Percentiles rank a stretch among this genome's conserved stretches.
phyloP scores from a whole-genome alignment of 768 basidiomycete species.

The Trametes cinnabarina region DNA sequence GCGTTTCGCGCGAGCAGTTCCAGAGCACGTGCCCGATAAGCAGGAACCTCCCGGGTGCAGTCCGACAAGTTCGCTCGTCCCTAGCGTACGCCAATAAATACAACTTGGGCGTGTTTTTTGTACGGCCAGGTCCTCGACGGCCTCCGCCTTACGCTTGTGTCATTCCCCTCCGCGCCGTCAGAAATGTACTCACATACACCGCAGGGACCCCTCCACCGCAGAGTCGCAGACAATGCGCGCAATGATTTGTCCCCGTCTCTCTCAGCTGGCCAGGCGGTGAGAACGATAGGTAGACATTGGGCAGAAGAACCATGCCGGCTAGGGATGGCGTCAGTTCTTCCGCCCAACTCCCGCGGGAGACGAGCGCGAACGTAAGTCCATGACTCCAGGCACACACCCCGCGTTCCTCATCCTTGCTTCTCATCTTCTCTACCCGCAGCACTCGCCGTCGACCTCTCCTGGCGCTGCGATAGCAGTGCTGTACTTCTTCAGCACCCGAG shows the following conservation, averaged over 20 bases:
- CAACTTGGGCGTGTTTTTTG: too few species aligned
- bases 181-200: too few species aligned
- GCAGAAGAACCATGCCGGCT: neutral
- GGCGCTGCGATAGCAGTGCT: too few species aligned
- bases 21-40: conserved; percentile 10
- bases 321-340: neutral
- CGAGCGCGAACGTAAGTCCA: neutral
- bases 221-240: too few species aligned
- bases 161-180: neutral
- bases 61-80: too few species aligned
- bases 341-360: neutral
- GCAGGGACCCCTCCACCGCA: too few species aligned
- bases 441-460: neutral
- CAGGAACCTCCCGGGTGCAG: neutral
- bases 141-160: neutral
- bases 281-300: neutral
- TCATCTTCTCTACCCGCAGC: neutral
- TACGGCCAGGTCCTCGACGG: neutral
- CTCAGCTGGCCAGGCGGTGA: neutral
- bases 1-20: neutral
- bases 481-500: conserved; percentile 30
- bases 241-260: neutral
- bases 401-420: neutral
- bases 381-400: neutral
- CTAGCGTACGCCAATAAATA: too few species aligned